Percentiles rank a stretch among this genome's conserved stretches.
Evolutionary conservation across 2,329 filamentous ascomycete genomes (phyloP).

Genomic region (Alternaria tenuissima): DNA sequence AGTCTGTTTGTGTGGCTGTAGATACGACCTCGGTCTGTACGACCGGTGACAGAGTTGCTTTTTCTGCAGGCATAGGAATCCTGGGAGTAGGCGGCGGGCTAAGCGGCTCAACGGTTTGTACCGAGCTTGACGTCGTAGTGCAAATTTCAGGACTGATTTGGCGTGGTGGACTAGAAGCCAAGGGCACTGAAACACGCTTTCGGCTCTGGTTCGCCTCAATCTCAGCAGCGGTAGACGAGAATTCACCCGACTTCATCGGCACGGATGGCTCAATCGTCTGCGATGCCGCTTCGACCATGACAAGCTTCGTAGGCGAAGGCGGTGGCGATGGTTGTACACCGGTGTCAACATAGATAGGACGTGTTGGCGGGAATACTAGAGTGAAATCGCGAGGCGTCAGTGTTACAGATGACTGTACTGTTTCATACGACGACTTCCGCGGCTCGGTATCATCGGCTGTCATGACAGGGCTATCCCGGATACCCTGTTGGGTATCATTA

Average conservation of each 20-base stretch:
- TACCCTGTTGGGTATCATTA: slow-evolving; percentile 34
- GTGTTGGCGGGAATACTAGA: slow-evolving; percentile 46
- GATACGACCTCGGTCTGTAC: slow-evolving; percentile 59
- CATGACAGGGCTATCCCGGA: slow-evolving; percentile 32
- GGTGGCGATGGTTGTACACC: slow-evolving; percentile 86
- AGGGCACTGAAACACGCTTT: slow-evolving; percentile 66
- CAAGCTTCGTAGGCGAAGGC: slow-evolving; percentile 68
- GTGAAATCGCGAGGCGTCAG: slow-evolving; percentile 38
- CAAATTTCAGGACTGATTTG: slow-evolving; percentile 25
- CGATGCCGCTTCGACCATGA: slow-evolving; percentile 31
- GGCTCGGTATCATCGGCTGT: slow-evolving; percentile 34
- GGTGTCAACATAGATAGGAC: slow-evolving; percentile 71
- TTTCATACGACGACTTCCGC: slow-evolving; percentile 33
- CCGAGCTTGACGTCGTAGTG: slow-evolving; percentile 70
- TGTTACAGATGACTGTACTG: slow-evolving; percentile 31
- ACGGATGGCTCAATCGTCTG: slow-evolving; percentile 31
- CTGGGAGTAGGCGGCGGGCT: slow-evolving; percentile 73
- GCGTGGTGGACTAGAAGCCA: slow-evolving; percentile 20
- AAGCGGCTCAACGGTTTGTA: slow-evolving; percentile 69
- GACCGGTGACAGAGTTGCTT: slow-evolving; percentile 49
- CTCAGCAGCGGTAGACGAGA: slow-evolving; percentile 47
- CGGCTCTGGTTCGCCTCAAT: slow-evolving; percentile 77
- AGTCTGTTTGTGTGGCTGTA: slow-evolving; percentile 68
- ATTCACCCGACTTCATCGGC: slow-evolving; percentile 36
- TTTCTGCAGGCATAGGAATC: slow-evolving; percentile 53